These are phyloP conservation scores for Furculomyces boomerangus DNA, from an alignment of 371 early-diverging fungal species.

Conservation along the genomic window DNA sequence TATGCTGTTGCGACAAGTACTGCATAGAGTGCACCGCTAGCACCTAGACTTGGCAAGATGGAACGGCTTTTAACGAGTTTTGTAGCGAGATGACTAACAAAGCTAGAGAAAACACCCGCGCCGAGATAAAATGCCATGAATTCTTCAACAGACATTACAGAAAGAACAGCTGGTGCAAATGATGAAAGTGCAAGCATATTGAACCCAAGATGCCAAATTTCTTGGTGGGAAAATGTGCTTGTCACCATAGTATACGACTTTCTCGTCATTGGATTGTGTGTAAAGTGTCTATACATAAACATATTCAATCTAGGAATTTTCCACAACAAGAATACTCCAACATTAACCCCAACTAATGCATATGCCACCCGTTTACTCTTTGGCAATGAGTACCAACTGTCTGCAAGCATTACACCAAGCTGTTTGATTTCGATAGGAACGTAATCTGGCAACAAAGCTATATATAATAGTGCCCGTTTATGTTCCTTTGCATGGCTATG, in stretches of 20 bases:
- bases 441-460: not conserved
- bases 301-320: slow-evolving; percentile 34
- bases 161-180: slow-evolving; percentile 27
- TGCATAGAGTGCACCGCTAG: slow-evolving; percentile 60
- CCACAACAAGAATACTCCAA: slow-evolving; percentile 51
- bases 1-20: slow-evolving; percentile 35
- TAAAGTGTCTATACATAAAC: slow-evolving; percentile 48
- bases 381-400: slow-evolving; percentile 23
- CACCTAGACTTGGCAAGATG: slow-evolving; percentile 47
- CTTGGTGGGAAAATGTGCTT: slow-evolving; percentile 41
- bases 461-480: not conserved
- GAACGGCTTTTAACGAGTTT: slow-evolving; percentile 15
- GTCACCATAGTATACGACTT: slow-evolving; percentile 48
- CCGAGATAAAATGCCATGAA: slow-evolving; percentile 59
- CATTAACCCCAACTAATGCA: slow-evolving; percentile 42
- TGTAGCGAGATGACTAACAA: slow-evolving; percentile 36
- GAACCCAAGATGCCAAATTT: slow-evolving; percentile 38
- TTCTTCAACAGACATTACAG: slow-evolving; percentile 36
- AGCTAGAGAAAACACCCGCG: slow-evolving; percentile 38
- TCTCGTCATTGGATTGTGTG: slow-evolving; percentile 40
- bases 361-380: slow-evolving; percentile 34
- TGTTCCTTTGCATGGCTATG: not conserved
- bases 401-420: slow-evolving; percentile 21
- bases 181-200: slow-evolving; percentile 50
- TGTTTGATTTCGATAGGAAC: slow-evolving; percentile 29